Conservation (phyloP, 148 eudicot genomes). For the Drosera capensis region DNA sequence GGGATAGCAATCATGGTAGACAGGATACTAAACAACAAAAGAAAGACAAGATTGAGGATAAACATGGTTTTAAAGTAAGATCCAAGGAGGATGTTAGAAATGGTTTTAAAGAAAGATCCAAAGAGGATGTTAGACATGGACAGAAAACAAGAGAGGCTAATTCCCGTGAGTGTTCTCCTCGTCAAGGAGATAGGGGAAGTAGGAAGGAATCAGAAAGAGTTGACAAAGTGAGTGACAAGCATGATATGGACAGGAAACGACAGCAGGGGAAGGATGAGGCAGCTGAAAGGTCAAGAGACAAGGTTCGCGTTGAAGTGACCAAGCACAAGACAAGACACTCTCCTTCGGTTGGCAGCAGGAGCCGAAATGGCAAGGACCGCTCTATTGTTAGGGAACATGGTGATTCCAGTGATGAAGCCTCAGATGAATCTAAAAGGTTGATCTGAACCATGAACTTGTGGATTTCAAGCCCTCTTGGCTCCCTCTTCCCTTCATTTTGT, state of each 20-base stretch:
- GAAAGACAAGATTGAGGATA: constrained; percentile 30
- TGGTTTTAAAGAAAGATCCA: constrained; percentile 39
- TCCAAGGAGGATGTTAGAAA: too few relatives aligned
- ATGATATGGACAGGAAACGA: constrained; percentile 39
- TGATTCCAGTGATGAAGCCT: constrained; percentile 50
- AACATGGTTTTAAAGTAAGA: too few relatives aligned
- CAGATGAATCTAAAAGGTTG: constrained; percentile 71
- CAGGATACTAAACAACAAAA: constrained; percentile 38
- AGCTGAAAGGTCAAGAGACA: constrained; percentile 49
- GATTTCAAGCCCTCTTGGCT: too few relatives aligned
- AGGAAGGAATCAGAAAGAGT: constrained; percentile 38
- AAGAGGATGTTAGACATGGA: constrained; percentile 35
- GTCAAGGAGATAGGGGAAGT: constrained; percentile 37
- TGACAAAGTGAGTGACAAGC: constrained; percentile 35
- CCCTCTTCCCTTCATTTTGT: too few relatives aligned
- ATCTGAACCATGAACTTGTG: too few relatives aligned
- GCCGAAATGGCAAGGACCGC: constrained; percentile 39
- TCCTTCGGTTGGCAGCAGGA: constrained; percentile 47
- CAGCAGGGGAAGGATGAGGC: constrained; percentile 43
- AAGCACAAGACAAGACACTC: constrained; percentile 64
- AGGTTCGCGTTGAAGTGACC: constrained; percentile 34
- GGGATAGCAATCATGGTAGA: constrained; percentile 26
- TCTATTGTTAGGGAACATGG: constrained; percentile 24
- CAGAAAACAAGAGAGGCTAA: constrained; percentile 49
- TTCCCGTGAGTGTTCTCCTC: constrained; percentile 37